Conservation (phyloP, 2,329 filamentous ascomycete species). For the Penicillium capsulatum region DNA sequence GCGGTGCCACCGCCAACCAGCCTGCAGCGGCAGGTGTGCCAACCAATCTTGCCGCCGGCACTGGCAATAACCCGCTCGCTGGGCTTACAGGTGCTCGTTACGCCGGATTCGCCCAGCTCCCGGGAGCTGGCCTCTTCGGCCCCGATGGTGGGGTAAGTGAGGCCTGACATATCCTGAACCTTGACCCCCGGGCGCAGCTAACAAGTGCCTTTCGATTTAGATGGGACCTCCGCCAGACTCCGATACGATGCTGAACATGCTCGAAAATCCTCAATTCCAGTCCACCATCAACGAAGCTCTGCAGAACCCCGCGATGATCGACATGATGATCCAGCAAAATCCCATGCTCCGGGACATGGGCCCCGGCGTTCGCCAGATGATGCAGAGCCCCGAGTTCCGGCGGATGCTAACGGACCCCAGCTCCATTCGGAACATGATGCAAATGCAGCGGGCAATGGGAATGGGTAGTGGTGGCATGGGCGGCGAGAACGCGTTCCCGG, state of each 20-base stretch:
- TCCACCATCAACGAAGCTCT: conserved; percentile 91
- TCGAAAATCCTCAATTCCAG: conserved; percentile 81
- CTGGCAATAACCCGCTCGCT: conserved; percentile 81
- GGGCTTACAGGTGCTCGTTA: conserved; percentile 89
- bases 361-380: conserved; percentile 73
- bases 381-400: conserved; percentile 83
- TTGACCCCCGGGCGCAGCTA: too few relatives aligned
- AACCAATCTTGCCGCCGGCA: conserved; percentile 47
- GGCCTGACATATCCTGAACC: too few relatives aligned
- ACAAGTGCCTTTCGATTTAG: conserved; percentile 42
- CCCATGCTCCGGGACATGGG: conserved; percentile 70
- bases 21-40: conserved; percentile 40
- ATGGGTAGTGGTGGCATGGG: conserved; percentile 47
- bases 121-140: conserved; percentile 82
- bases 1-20: conserved; percentile 32
- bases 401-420: conserved; percentile 91
- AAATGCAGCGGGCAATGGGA: conserved; percentile 67
- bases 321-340: conserved; percentile 91
- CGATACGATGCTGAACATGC: conserved; percentile 76
- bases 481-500: conserved; percentile 65
- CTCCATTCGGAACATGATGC: conserved; percentile 73
- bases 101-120: conserved; percentile 84
- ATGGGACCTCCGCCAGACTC: conserved; percentile 84
- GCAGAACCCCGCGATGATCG: conserved; percentile 88
- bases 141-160: conserved; percentile 84